Conservation (phyloP, 2,329 filamentous ascomycete species). For the Fusarium caatingaense region DNA sequence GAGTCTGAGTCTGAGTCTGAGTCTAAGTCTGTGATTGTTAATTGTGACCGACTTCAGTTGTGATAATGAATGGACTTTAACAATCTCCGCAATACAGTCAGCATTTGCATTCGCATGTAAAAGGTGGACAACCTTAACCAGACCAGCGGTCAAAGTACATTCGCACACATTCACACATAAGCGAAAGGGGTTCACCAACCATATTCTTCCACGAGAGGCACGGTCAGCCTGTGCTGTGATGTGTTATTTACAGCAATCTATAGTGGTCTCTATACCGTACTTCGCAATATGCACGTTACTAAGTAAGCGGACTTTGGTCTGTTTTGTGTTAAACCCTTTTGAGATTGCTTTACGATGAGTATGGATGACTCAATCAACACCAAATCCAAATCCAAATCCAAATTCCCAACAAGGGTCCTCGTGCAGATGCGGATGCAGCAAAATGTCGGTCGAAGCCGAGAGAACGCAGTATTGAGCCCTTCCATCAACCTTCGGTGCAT, state of each 20-base stretch:
- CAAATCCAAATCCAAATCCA: background rate
- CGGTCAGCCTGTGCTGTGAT: constrained; percentile 8
- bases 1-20: background rate
- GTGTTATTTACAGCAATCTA: constrained; percentile 10
- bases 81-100: constrained; percentile 27
- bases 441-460: constrained; percentile 21
- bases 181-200: constrained; percentile 16
- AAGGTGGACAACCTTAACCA: constrained; percentile 38
- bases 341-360: constrained; percentile 14
- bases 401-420: constrained; percentile 2
- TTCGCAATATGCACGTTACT: background rate
- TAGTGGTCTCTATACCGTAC: constrained; percentile 1
- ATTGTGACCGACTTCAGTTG: background rate
- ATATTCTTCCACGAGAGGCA: constrained; percentile 8
- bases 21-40: background rate
- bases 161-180: constrained; percentile 9
- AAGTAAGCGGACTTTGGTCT: constrained; percentile 23
- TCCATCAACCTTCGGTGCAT: constrained; percentile 15
- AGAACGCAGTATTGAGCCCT: constrained; percentile 11
- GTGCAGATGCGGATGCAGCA: constrained; percentile 7
- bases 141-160: constrained; percentile 31
- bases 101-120: background rate
- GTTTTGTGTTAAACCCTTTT: constrained; percentile 12
- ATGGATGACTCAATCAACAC: constrained; percentile 11
- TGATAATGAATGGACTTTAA: background rate